Evolutionary conservation across 192 early-diverging fungal genomes (phyloP).

Genomic region (Allomyces arbusculus): DNA sequence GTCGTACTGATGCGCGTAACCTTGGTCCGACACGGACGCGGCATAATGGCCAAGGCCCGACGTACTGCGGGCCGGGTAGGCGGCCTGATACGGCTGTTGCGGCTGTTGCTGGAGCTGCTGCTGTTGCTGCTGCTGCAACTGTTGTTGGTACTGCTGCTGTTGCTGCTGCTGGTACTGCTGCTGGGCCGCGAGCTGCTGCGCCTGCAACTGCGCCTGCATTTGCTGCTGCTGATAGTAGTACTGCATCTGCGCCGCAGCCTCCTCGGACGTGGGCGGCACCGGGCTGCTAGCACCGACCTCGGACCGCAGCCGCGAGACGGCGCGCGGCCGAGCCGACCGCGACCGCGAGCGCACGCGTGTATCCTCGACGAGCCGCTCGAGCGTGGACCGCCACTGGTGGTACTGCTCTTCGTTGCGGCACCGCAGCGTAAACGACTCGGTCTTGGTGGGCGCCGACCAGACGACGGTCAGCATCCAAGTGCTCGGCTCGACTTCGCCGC

Average conservation of each 20-base stretch:
- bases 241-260: slow-evolving; percentile 7
- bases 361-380: slow-evolving; percentile 46
- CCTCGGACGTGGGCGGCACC: neutral
- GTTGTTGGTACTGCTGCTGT: slow-evolving; percentile 14
- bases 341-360: slow-evolving; percentile 15
- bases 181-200: neutral
- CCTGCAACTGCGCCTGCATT: slow-evolving; percentile 8
- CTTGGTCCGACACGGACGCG: too few relatives aligned
- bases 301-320: slow-evolving; percentile 5
- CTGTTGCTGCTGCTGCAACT: slow-evolving; percentile 17
- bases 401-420: slow-evolving; percentile 82
- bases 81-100: slow-evolving; percentile 7
- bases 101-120: slow-evolving; percentile 3
- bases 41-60: too few relatives aligned
- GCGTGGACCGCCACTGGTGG: slow-evolving; percentile 61
- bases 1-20: too few relatives aligned
- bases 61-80: too few relatives aligned
- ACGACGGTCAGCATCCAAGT: slow-evolving; percentile 46
- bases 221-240: slow-evolving; percentile 5
- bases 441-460: slow-evolving; percentile 57
- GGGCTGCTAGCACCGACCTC: slow-evolving; percentile 3
- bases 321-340: slow-evolving; percentile 1
- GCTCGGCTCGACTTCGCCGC: neutral
- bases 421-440: slow-evolving; percentile 71
- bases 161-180: slow-evolving; percentile 10